Base-by-base conservation (phyloP, 2,329 filamentous ascomycete species). In the Ramularia endophylla region DNA sequence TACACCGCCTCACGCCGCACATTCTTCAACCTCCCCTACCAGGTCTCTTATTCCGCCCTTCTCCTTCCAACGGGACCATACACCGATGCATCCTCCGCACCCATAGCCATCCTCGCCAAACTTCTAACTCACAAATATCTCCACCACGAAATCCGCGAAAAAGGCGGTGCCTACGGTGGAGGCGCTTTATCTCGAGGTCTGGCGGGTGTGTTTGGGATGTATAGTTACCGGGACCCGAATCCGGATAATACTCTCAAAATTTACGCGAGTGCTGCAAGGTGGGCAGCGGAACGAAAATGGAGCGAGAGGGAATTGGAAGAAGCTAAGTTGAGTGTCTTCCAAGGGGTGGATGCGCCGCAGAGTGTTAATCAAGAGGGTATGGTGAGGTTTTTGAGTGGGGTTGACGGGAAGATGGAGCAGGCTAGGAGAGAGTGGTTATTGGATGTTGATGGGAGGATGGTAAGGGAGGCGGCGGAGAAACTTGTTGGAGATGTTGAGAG, bases 121-220 rank as follows among this genome's bases (percentile, higher is more conserved):
- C 78, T 98, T 13, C 77, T 98, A 22, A 97, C 90, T 0, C 90
- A 98, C 69, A 95, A 95, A 65, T 86, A 95, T 60, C 74, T 98
- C 19, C 92, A 98, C 61, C 90, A 94, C 53, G 92, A 97, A 65
- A 95, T 98, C 52, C 85, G 92, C 41, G 92, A 98, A 62, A 97
- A 97, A 66, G 92, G 92, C 22, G 92, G 92, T 27, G 92, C 92
- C 0, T 98, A 98, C 54, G 92, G 92, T 32, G 92, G 87, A 16
- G 88, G 89, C 11, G 90, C 92, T 1, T 90, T 87, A 61, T 83
- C 85, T 32, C 80, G 81, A 17, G 78, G 84, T 0, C 69, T 95
- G 6, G 83, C 87, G 52, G 90, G 89, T 17, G 65, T 94, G 1
- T 97, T 98, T 55, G 87, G 87, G 12, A 94, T 95, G 69, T 95